Conservation (phyloP, 1,284 basidiomycete genomes). For the Leccinum subfulvum region DNA sequence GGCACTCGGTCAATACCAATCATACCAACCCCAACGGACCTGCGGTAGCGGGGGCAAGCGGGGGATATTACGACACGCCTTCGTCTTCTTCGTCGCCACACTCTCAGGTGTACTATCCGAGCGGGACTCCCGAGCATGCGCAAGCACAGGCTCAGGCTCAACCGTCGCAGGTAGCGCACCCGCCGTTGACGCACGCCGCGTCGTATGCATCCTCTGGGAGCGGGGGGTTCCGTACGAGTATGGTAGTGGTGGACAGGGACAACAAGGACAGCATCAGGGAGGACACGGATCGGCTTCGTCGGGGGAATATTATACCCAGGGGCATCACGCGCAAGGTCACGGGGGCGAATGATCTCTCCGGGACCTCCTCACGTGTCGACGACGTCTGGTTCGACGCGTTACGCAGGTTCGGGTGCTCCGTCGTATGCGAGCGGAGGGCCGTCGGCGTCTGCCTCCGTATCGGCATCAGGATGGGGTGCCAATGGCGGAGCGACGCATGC, state of each 20-base stretch:
- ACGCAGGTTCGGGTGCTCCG: constrained; percentile 11
- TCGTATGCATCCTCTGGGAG: constrained; percentile 28
- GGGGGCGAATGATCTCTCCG: constrained; percentile 24
- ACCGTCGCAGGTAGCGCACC: constrained; percentile 19
- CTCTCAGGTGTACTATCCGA: constrained; percentile 26
- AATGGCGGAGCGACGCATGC: constrained; percentile 7
- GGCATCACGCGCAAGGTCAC: constrained; percentile 19
- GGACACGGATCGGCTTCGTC: constrained; percentile 17
- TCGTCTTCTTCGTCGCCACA: constrained; percentile 25
- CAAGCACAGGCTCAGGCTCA: constrained; percentile 17
- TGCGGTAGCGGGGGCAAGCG: constrained; percentile 10
- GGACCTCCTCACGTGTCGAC: constrained; percentile 18
- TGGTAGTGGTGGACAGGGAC: constrained; percentile 18
- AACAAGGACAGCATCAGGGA: constrained; percentile 3
- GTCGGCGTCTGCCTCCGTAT: constrained; percentile 2
- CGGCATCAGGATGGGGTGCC: constrained; percentile 19
- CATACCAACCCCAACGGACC: constrained; percentile 11
- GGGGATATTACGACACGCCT: constrained; percentile 29
- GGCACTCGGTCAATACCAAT: constrained; percentile 11
- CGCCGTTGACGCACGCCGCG: constrained; percentile 19
- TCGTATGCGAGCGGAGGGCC: constrained; percentile 14
- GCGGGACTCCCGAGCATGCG: constrained; percentile 14
- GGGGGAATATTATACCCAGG: constrained; percentile 26
- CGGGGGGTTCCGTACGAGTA: constrained; percentile 28
- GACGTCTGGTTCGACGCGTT: constrained; percentile 15